phyloP scores from a whole-genome alignment of 805 yeast genomes.

The Nakazawaea sp. region DNA sequence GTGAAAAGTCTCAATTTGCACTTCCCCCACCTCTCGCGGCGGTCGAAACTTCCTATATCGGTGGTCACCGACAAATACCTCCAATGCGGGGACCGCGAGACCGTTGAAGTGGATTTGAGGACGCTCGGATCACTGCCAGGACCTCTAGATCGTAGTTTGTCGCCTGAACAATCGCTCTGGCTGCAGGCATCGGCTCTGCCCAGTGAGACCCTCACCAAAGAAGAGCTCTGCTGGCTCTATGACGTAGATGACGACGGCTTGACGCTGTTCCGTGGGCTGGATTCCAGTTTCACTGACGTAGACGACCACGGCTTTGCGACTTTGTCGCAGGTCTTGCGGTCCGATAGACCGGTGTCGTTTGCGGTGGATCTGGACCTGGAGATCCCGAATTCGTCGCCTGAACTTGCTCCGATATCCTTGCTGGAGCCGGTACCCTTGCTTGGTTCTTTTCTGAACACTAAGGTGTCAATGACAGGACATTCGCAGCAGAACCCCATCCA shows the following conservation, averaged over 20 bases:
- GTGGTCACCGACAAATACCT: slow-evolving; percentile 17
- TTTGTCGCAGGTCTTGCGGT: slow-evolving; percentile 17
- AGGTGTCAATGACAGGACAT: no score
- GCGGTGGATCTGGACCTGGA: no score
- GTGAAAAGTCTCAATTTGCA: slow-evolving; percentile 15
- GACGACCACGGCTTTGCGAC: slow-evolving; percentile 12
- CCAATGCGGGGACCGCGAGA: no score
- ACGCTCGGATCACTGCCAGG: no score
- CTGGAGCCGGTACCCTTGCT: no score
- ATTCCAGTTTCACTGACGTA: neutral
- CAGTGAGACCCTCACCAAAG: slow-evolving; percentile 11
- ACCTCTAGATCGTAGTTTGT: no score
- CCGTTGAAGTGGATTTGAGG: no score
- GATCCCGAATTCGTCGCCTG: no score
- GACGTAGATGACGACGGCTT: slow-evolving; percentile 9
- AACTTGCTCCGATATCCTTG: no score
- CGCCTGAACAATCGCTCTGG: slow-evolving; percentile 12
- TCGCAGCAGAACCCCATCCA: no score
- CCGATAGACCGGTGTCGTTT: no score
- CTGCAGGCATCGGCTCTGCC: slow-evolving; percentile 14
- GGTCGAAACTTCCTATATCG: slow-evolving; percentile 18
- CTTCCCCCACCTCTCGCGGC: slow-evolving; percentile 20
- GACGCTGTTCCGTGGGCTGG: neutral
- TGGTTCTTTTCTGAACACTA: no score
- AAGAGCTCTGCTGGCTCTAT: slow-evolving; percentile 17